A percentile compares a stretch with the other conserved stretches of the same genome.
Evolutionary conservation across 106 monocot genomes (phyloP).

Genomic region (Acanthochlamys bracteata): DNA sequence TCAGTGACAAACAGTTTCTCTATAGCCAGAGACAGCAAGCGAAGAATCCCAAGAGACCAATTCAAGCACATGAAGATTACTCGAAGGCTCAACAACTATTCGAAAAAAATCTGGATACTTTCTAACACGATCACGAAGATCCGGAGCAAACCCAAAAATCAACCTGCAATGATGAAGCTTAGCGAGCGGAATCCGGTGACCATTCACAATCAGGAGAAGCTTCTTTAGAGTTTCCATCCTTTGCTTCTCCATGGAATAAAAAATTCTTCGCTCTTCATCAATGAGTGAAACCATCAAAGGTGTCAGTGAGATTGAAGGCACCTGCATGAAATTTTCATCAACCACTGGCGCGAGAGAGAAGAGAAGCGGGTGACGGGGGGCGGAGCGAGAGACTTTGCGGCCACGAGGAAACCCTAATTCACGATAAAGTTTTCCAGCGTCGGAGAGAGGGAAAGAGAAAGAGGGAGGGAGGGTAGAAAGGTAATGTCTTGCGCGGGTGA

Average conservation of each 20-base stretch:
- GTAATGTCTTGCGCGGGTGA: constrained; percentile 56
- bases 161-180: constrained; percentile 84
- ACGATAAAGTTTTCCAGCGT: constrained; percentile 62
- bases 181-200: constrained; percentile 54
- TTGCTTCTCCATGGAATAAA: constrained; percentile 20
- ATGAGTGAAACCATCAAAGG: constrained; percentile 58
- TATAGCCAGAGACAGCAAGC: constrained; percentile 66
- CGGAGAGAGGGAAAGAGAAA: constrained; percentile 35
- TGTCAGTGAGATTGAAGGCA: constrained; percentile 38
- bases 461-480: constrained; percentile 40
- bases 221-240: constrained; percentile 50
- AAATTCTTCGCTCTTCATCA: constrained; percentile 43
- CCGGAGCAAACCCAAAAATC: constrained; percentile 64
- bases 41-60: constrained; percentile 57
- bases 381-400: too few species aligned
- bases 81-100: constrained; percentile 31
- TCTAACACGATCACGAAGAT: constrained; percentile 75
- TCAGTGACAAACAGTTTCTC: too few species aligned
- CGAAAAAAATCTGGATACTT: constrained; percentile 65
- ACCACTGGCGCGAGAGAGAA: constrained; percentile 21
- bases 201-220: constrained; percentile 79
- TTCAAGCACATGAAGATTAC: constrained; percentile 55
- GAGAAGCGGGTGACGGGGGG: constrained; percentile 41
- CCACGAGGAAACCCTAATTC: constrained; percentile 75
- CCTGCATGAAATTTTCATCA: not conserved